phyloP scores from a whole-genome alignment of 2,329 filamentous ascomycete genomes.

The Geoglossum cookeanum region DNA sequence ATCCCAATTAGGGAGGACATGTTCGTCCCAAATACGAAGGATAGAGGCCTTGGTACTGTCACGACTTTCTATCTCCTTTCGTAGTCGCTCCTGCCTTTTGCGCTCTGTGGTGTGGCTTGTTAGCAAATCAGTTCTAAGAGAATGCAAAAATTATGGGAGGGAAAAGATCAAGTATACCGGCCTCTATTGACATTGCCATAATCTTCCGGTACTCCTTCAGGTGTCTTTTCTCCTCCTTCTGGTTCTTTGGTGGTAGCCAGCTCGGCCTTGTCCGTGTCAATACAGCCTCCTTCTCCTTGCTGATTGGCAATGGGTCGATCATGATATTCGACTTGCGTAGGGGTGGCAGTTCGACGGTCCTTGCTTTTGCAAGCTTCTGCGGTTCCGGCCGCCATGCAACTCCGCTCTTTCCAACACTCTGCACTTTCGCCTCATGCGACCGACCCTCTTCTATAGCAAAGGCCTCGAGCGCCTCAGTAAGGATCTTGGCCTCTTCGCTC shows the following conservation, averaged over 20 bases:
- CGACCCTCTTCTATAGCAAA: constrained; percentile 43
- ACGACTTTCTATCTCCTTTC: constrained; percentile 22
- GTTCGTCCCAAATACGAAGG: constrained; percentile 48
- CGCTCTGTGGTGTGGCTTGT: constrained; percentile 15
- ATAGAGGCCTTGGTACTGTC: constrained; percentile 26
- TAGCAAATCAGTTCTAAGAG: constrained; percentile 3
- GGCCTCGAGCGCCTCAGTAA: constrained; percentile 67
- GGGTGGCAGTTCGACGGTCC: constrained; percentile 36
- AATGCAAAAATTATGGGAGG: background rate
- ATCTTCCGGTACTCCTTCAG: constrained; percentile 70
- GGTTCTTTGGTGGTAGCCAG: constrained; percentile 74
- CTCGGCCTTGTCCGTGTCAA: constrained; percentile 63
- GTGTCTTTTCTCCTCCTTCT: constrained; percentile 78
- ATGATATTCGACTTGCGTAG: constrained; percentile 58
- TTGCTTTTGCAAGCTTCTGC: constrained; percentile 8
- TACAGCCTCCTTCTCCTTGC: constrained; percentile 72
- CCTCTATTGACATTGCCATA: constrained; percentile 41
- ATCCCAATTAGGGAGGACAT: constrained; percentile 59
- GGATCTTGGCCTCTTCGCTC: constrained; percentile 49
- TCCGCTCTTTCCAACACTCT: constrained; percentile 15
- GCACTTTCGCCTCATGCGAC: constrained; percentile 29
- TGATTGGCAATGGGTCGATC: constrained; percentile 68
- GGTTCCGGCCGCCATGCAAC: constrained; percentile 14
- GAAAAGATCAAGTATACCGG: constrained; percentile 17
- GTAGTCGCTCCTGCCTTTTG: constrained; percentile 21